phyloP scores from a whole-genome alignment of 148 eudicot species.

The Chenopodium album region DNA sequence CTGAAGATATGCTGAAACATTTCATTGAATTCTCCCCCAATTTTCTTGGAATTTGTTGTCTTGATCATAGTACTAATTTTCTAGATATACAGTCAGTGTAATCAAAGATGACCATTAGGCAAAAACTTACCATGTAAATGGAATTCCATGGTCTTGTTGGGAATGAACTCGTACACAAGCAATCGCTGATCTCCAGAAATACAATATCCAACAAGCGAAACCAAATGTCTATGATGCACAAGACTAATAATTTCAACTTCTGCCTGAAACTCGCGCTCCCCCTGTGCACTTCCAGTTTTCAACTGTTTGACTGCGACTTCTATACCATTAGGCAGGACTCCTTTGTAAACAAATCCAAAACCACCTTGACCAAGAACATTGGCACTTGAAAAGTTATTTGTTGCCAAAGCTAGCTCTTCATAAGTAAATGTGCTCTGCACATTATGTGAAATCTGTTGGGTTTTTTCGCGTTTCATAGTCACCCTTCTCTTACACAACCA shows the following conservation, averaged over 20 bases:
- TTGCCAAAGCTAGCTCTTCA: conserved; percentile 48
- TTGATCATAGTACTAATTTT: too few relatives aligned
- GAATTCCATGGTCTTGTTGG: conserved; percentile 53
- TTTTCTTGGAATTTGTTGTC: too few relatives aligned
- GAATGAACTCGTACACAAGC: conserved; percentile 63
- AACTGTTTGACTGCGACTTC: conserved; percentile 59
- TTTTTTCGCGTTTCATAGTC: background rate
- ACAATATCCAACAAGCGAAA: conserved; percentile 62
- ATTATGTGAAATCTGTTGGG: background rate
- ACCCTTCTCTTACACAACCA: background rate
- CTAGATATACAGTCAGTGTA: too few relatives aligned
- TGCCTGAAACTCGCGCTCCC: conserved; percentile 63
- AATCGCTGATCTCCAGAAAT: conserved; percentile 43
- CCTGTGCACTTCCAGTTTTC: conserved; percentile 50
- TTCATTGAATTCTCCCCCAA: background rate
- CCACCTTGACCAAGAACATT: conserved; percentile 65
- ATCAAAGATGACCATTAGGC: too few relatives aligned
- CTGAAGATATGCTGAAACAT: background rate
- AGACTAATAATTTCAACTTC: conserved; percentile 53
- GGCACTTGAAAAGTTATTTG: conserved; percentile 35
- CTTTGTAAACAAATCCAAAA: conserved; percentile 57
- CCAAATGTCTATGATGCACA: conserved; percentile 56
- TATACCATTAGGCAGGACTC: conserved; percentile 43
- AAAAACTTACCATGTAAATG: conserved; percentile 60
- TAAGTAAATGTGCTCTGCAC: conserved; percentile 37